Evolutionary conservation across 2,329 filamentous ascomycete species (phyloP), one percentile per base, ranked within the genome.

Genomic region (Botrytis deweyae): DNA sequence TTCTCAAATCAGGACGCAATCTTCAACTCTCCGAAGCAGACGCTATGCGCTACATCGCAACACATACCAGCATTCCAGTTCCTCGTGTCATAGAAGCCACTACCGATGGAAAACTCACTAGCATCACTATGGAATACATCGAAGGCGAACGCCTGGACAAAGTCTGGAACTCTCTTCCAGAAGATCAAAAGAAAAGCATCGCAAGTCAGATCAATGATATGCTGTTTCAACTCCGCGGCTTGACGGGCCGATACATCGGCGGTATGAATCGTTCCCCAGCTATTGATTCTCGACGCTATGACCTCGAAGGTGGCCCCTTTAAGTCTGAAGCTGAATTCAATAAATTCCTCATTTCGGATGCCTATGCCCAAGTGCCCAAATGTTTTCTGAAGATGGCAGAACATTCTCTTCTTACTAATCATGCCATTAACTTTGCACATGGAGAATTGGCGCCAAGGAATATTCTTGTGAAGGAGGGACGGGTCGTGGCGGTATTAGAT

Each of bases 1-100:
- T 73, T 22, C 66, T 75, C 66, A 76, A 76, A 62, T 73, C 71
- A 55, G 72, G 76, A 12, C 64, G 70, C 33, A 44, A 70, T 46
- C 49, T 74, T 40, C 44, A 81, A 61, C 79, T 85, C 12, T 78
- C 81, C 10, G 83, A 86, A 78, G 84, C 81, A 42, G 78, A 78
- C 58, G 79, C 84, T 4, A 84, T 87, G 80, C 75, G 80, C 38
- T 85, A 82, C 67, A 75, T 87, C 65, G 79, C 81, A 8, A 65
- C 79, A 22, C 79, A 84, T 68, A 87, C 84, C 7, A 80, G 79
- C 2, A 81, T 87, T 36, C 85, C 85, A 6, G 83, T 86, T 0
- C 85, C 86, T 3, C 81, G 82, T 16, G 80, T 87, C 1, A 80
- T 85, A 75, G 55, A 74, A n/a, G 63, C 49, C 16, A 55, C 29